Percentiles rank a stretch among this genome's conserved stretches.
These are phyloP conservation scores for Pseudopithomyces maydicus DNA, from an alignment of 2,329 filamentous ascomycete species.

Conservation along the genomic window DNA sequence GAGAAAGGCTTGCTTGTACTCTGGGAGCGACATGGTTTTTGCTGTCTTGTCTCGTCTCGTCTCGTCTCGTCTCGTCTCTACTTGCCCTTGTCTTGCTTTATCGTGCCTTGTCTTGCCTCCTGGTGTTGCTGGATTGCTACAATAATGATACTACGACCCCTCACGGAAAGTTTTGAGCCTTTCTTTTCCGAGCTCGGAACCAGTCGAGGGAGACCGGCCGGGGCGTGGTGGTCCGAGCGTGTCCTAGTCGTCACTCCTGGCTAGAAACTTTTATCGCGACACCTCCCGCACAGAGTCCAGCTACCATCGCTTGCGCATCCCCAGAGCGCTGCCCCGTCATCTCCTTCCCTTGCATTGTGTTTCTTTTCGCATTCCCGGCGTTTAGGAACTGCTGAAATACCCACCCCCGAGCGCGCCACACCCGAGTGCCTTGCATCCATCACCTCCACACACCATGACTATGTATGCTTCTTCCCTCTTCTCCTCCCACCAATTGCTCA, in stretches of 20 bases:
- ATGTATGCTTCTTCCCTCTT: conserved; percentile 32
- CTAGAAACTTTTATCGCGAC: conserved; percentile 38
- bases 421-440: conserved; percentile 11
- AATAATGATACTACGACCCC: no score
- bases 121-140: no score
- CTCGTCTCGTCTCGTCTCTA: no score
- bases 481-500: not conserved
- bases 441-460: conserved; percentile 35
- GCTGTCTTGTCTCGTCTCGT: not conserved
- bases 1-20: conserved; percentile 71
- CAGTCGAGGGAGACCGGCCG: conserved; percentile 4
- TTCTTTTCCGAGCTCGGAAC: conserved; percentile 41
- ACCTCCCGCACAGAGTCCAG: conserved; percentile 3
- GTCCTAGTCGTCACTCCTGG: conserved; percentile 27
- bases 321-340: conserved; percentile 16
- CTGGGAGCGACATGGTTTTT: conserved; percentile 34
- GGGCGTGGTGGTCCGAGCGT: conserved; percentile 23
- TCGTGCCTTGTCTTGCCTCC: no score
- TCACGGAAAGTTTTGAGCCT: not conserved
- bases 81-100: no score
- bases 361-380: conserved; percentile 23
- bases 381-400: conserved; percentile 21
- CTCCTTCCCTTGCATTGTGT: conserved; percentile 9
- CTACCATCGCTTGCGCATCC: conserved; percentile 37
- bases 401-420: conserved; percentile 16